Evolutionary conservation across 345 rosid genomes (phyloP).

Genomic region (Populus simonii): DNA sequence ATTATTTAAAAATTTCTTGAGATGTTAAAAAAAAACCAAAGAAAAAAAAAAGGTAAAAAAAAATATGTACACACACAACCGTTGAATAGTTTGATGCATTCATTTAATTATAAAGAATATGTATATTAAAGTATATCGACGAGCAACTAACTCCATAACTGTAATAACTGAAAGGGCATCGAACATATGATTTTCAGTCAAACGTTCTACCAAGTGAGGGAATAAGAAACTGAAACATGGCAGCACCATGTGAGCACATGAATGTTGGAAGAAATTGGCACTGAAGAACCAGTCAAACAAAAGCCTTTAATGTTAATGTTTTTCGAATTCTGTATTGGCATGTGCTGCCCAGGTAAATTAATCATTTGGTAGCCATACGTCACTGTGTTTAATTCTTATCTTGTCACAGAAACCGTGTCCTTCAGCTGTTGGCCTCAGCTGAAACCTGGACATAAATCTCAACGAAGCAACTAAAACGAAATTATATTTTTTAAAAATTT

Average conservation of each 20-base stretch:
- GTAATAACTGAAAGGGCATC: conserved; percentile 57
- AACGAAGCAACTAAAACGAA: not conserved
- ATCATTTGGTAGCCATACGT: not conserved
- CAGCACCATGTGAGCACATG: conserved; percentile 60
- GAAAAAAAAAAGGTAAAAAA: too few relatives aligned
- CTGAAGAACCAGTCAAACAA: conserved; percentile 26
- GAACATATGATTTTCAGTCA: conserved; percentile 31
- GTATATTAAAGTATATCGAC: not conserved
- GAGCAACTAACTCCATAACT: conserved; percentile 56
- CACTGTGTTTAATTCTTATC: too few relatives aligned
- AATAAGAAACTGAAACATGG: conserved; percentile 44
- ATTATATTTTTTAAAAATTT: too few relatives aligned
- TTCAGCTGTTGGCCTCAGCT: not conserved
- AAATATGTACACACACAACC: too few relatives aligned
- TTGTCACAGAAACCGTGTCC: not conserved
- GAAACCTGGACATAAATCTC: not conserved
- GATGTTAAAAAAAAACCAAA: too few relatives aligned
- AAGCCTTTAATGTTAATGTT: conserved; percentile 3
- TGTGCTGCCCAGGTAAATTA: conserved; percentile 19
- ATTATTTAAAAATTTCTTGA: too few relatives aligned
- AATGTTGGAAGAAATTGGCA: conserved; percentile 13
- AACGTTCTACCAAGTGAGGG: conserved; percentile 28
- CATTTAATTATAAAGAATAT: not conserved
- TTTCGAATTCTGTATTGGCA: conserved; percentile 10
- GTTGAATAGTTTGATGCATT: not conserved